phyloP scores from a whole-genome alignment of 495 filamentous ascomycete species.

The Durotheca rogersii region DNA sequence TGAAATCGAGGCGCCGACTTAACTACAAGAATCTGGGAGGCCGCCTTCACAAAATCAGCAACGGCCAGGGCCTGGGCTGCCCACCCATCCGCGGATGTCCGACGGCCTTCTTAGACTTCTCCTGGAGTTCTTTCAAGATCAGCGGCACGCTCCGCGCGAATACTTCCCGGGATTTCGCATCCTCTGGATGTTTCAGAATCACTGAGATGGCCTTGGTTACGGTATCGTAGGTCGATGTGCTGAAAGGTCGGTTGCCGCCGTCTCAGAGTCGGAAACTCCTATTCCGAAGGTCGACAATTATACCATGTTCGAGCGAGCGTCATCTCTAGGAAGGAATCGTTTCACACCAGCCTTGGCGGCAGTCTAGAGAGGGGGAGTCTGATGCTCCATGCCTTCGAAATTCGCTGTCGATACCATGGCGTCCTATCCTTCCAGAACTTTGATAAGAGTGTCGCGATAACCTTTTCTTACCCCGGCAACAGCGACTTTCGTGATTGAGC shows the following conservation, averaged over 20 bases:
- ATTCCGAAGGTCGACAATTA: constrained; percentile 43
- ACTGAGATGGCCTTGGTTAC: constrained; percentile 46
- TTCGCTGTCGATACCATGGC: constrained; percentile 54
- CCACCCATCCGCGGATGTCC: constrained; percentile 38
- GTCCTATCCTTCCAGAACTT: constrained; percentile 53
- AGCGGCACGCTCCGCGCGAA: constrained; percentile 40
- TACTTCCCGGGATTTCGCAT: constrained; percentile 50
- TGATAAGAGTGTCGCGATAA: constrained; percentile 49
- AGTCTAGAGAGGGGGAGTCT: constrained; percentile 57
- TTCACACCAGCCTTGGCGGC: constrained; percentile 54
- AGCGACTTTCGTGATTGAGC: constrained; percentile 48
- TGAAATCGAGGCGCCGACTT: too few species aligned
- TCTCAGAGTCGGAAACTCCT: constrained; percentile 46
- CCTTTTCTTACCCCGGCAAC: constrained; percentile 47
- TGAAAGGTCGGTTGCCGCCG: constrained; percentile 47
- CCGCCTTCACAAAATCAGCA: constrained; percentile 32
- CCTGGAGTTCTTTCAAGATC: constrained; percentile 49
- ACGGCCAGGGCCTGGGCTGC: constrained; percentile 12
- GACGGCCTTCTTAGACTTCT: constrained; percentile 42
- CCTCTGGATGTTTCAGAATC: constrained; percentile 45
- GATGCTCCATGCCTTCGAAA: constrained; percentile 30
- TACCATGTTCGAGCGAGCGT: constrained; percentile 38
- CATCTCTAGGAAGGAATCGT: constrained; percentile 50
- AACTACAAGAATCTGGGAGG: constrained; percentile 34
- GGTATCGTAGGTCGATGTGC: constrained; percentile 40